Base-by-base conservation (phyloP, 306 rosid species). In the Quercus variabilis region DNA sequence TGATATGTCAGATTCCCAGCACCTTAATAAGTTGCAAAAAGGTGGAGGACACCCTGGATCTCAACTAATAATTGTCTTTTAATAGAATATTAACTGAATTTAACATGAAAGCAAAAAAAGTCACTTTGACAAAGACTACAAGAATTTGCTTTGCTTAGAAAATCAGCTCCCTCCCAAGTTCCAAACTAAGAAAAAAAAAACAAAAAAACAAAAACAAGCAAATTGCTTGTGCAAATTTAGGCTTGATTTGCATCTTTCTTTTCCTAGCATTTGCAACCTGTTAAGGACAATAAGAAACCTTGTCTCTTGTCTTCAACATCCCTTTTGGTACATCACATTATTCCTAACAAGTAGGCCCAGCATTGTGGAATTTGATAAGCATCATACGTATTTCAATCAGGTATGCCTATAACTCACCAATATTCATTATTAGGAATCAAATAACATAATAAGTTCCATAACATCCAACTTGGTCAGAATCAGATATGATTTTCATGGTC, bases 31-130 rank as follows among this genome's bases (percentile, higher is more conserved):
- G 55, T 67, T 67, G 30, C 55, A 3, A 30, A 78, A 17, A 35
- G 26, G 82, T 83, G 86, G 82, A 78, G 35, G 79, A 83, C 86
- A 83, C 59, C 71, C 86, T 78, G 86, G 82, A 83, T 67, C 76
- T 56, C 86, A 78, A 75, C 67, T 21, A 49, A 19, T 55, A 18
- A 31, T 75, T 75, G 58, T 15, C 2, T 8, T 1, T 21, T 17
- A 5, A 1, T 20, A 59, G 13, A 21, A 59, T 13, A 59, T 59
- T 59, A 59, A 0, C 26, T 5, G 26, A 21, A 49, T 49, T 49
- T 3, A 11, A 3, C 4, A 21, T 58, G 28, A 15, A 18, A 30
- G 46, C 5, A 17, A 17, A 18, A 64, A 64, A 20, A 5, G 41
- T 30, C 46, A 28, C 2, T 49, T 0, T 12, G 12, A 49, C 17